Base-by-base conservation (phyloP, 2,329 filamentous ascomycete species). In the Scortechinia acanthostroma region DNA sequence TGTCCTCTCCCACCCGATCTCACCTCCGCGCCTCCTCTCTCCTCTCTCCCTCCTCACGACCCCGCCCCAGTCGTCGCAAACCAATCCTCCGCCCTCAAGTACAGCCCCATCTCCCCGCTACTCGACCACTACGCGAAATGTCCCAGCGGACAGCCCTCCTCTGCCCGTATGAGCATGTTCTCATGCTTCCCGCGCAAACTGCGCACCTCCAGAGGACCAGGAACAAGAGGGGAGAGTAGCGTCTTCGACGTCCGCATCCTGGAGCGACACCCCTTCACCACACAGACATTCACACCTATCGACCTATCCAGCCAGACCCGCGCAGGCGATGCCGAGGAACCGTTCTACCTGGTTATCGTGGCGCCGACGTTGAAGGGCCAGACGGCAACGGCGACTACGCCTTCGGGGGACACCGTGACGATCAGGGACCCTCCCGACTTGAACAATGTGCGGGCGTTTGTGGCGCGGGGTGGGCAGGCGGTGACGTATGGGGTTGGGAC, bases 401-500 rank as follows among this genome's bases (percentile, higher is more conserved):
- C 10, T 10, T 10, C n/a, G 10, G 35, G 10, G 17, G 35, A 40
- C 13, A 10, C 35, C 6, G 20, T 40, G 13, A 13, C 35, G 14
- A 40, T 40, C 6, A 45, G 64, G 42, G 71, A 70, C 0, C 51
- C 76, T 5, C 81, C 81, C 3, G 80, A 84, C 58, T 55, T 85
- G 37, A 61, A 63, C 30, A 74, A 73, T 23, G 46, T 82, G 4
- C 68, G 66, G 49, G 80, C 78, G 0, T 86, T 85, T 52, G 61
- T 83, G 45, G 80, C 76, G 1, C 68, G 64, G 28, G 78, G 77
- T 4, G 70, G 71, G 14, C 77, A 83, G 55, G 79, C 77, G 22
- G 77, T 86, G 20, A 84, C 80, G 2, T 86, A 85, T 56, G 78
- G 71, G 1, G 70, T 75, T 4, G 81, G 78, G 10, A 84, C 79